A percentile compares a stretch with the other conserved stretches of the same genome.
Evolutionary conservation across 2,329 filamentous ascomycete genomes (phyloP).

Genomic region (Hypoxylon sp.): DNA sequence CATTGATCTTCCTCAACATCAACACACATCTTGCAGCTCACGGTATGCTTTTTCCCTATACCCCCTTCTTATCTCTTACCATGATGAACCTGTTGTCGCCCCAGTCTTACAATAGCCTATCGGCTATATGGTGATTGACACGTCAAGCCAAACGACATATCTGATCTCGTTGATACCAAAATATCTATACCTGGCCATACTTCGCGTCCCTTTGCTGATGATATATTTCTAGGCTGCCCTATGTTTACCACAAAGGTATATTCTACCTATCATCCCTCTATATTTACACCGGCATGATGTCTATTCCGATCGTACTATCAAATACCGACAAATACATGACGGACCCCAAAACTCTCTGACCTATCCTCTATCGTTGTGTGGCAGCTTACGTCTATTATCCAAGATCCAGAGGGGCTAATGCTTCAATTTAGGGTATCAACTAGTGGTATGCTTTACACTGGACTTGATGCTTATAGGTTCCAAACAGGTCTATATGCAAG

Average conservation of each 20-base stretch:
- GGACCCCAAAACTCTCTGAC: constrained; percentile 52
- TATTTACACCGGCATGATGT: constrained; percentile 53
- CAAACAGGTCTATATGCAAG: constrained; percentile 38
- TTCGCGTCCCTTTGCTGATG: constrained; percentile 42
- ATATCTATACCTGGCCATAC: neutral
- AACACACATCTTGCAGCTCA: constrained; percentile 7
- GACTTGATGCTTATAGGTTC: neutral
- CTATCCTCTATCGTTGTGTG: constrained; percentile 14
- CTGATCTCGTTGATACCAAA: constrained; percentile 51
- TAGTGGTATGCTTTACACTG: neutral
- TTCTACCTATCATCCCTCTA: constrained; percentile 23
- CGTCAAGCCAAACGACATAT: constrained; percentile 64
- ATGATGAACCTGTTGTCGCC: constrained; percentile 72
- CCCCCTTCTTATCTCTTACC: constrained; percentile 31
- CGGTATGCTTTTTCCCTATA: constrained; percentile 41
- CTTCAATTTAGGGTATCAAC: neutral
- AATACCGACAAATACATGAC: constrained; percentile 60
- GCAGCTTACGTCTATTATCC: neutral
- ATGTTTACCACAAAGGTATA: constrained; percentile 17
- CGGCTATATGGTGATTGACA: constrained; percentile 67
- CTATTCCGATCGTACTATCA: constrained; percentile 60
- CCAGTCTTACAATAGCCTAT: constrained; percentile 64
- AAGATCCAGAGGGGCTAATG: constrained; percentile 12
- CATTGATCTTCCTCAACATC: neutral
- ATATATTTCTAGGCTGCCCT: constrained; percentile 9